phyloP scores from a whole-genome alignment of 768 basidiomycete genomes.

The Mycena olivaceomarginata region DNA sequence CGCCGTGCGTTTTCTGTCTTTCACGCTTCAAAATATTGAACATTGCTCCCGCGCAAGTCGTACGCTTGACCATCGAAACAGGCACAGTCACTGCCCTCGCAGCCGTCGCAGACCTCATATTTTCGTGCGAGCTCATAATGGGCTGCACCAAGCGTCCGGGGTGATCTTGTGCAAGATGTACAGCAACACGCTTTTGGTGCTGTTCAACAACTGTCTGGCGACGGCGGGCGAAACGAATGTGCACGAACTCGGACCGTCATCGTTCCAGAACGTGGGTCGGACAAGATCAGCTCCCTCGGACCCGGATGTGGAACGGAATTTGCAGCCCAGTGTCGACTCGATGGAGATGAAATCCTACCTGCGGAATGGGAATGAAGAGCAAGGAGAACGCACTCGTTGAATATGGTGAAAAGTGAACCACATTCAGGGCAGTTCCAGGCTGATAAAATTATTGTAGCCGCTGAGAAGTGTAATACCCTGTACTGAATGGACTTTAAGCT shows the following conservation, averaged over 20 bases:
- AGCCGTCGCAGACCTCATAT: constrained; percentile 41
- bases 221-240: constrained; percentile 2
- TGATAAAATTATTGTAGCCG: no score
- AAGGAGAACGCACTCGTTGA: neutral
- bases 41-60: constrained; percentile 13
- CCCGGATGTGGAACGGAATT: constrained; percentile 7
- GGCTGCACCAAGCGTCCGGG: constrained; percentile 39
- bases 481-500: no score
- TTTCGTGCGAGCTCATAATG: constrained; percentile 37
- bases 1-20: constrained; percentile 28
- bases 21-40: neutral
- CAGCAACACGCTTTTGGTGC: constrained; percentile 40
- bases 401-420: neutral
- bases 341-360: constrained; percentile 5
- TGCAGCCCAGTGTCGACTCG: constrained; percentile 3
- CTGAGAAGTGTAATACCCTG: no score
- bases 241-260: constrained; percentile 9
- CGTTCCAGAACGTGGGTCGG: neutral
- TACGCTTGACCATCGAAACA: constrained; percentile 42
- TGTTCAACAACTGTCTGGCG: constrained; percentile 39
- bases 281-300: neutral
- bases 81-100: constrained; percentile 39
- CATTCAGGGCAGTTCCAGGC: neutral
- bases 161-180: constrained; percentile 43
- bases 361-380: neutral